A percentile compares a stretch with the other conserved stretches of the same genome.
phyloP scores from a whole-genome alignment of 2,329 filamentous ascomycete genomes.

The Rugonectria rugulosa region DNA sequence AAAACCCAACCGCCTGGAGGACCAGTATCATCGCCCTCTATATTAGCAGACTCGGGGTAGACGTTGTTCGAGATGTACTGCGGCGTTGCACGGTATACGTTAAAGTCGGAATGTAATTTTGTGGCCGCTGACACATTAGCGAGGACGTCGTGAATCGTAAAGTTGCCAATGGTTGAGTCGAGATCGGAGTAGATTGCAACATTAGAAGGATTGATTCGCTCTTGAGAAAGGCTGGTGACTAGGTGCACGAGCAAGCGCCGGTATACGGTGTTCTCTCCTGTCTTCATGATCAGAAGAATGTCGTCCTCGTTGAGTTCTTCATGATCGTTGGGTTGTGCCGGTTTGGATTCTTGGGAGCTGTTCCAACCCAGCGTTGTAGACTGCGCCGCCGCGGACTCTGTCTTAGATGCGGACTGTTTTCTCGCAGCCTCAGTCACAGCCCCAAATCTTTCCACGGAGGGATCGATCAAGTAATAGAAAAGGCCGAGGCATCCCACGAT shows the following conservation, averaged over 20 bases:
- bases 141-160: conserved; percentile 31
- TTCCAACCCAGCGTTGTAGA: neutral
- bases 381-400: neutral
- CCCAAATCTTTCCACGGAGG: neutral
- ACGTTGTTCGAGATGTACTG: conserved; percentile 34
- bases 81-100: conserved; percentile 34
- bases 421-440: neutral
- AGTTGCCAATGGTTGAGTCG: conserved; percentile 26
- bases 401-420: neutral
- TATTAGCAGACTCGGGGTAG: conserved; percentile 30
- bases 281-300: conserved; percentile 37
- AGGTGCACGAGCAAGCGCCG: conserved; percentile 36
- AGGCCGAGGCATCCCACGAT: neutral
- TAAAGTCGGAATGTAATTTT: conserved; percentile 30
- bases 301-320: conserved; percentile 21
- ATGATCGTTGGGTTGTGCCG: neutral
- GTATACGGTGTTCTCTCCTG: conserved; percentile 35
- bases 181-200: conserved; percentile 36
- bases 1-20: conserved; percentile 36
- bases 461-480: neutral
- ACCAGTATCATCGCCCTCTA: conserved; percentile 36
- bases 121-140: conserved; percentile 29
- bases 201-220: conserved; percentile 25
- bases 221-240: conserved; percentile 22
- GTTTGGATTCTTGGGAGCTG: neutral